Evolutionary conservation across 2,329 filamentous ascomycete species (phyloP).

Genomic region (Colletotrichum simmondsii): DNA sequence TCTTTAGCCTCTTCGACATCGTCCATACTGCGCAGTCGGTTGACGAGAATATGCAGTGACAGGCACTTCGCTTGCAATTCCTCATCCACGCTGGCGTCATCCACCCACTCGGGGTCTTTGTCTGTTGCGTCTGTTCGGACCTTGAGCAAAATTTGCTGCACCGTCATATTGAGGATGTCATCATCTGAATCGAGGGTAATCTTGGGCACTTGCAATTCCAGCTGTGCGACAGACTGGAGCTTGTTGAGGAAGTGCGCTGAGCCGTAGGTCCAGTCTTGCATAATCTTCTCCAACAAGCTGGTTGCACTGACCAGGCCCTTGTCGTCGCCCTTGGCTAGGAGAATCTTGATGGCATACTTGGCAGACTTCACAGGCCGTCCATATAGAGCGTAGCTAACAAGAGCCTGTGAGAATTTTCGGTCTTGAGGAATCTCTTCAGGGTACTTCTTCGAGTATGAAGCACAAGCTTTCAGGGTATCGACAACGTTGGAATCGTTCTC

Average conservation of each 20-base stretch:
- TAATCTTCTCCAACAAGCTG: conserved; percentile 81
- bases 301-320: conserved; percentile 86
- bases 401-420: conserved; percentile 81
- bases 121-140: conserved; percentile 72
- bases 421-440: conserved; percentile 85
- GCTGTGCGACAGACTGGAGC: conserved; percentile 76
- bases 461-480: conserved; percentile 92
- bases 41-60: conserved; percentile 87
- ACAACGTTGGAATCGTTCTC: conserved; percentile 80
- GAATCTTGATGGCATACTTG: conserved; percentile 93
- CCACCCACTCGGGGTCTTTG: conserved; percentile 72
- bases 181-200: conserved; percentile 80
- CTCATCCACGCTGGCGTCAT: conserved; percentile 76
- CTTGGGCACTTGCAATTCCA: conserved; percentile 79
- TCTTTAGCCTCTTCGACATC: conserved; percentile 65
- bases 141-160: conserved; percentile 78
- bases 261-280: conserved; percentile 79
- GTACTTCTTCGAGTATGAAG: conserved; percentile 89
- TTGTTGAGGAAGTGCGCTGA: conserved; percentile 80
- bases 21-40: conserved; percentile 76
- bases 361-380: conserved; percentile 85
- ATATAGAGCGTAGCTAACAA: conserved; percentile 85
- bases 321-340: conserved; percentile 79
- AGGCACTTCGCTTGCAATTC: conserved; percentile 86
- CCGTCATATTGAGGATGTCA: conserved; percentile 80